Evolutionary conservation across 306 rosid species (phyloP).

Genomic region (Begonia peltatifolia): DNA sequence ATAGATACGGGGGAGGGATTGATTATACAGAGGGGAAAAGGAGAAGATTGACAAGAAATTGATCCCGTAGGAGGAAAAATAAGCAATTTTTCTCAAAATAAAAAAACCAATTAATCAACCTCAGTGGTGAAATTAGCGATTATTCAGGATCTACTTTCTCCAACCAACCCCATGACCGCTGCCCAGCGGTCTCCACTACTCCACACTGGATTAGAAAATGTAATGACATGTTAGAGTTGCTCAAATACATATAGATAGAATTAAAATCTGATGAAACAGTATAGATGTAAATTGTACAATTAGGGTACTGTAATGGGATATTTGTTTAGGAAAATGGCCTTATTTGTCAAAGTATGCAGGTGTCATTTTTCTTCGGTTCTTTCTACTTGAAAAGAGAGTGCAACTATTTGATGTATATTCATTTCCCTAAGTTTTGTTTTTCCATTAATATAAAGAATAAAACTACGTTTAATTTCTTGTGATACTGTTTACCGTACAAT

Average conservation of each 20-base stretch:
- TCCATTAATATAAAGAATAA: too few species aligned
- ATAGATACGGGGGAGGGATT: too few species aligned
- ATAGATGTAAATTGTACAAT: not conserved
- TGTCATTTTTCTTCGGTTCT: too few species aligned
- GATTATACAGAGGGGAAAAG: too few species aligned
- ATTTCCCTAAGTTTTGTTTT: too few species aligned
- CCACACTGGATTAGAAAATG: slow-evolving; percentile 39
- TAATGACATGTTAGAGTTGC: too few species aligned
- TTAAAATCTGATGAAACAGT: slow-evolving; percentile 1
- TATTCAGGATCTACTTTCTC: slow-evolving; percentile 24
- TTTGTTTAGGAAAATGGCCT: not conserved
- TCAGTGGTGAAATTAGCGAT: not conserved
- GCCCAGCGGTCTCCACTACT: slow-evolving; percentile 73
- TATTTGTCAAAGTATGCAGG: not conserved
- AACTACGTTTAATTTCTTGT: not conserved
- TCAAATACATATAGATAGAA: not conserved
- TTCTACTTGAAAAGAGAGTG: too few species aligned
- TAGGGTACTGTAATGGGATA: not conserved
- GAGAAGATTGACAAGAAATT: too few species aligned
- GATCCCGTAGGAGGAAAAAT: not conserved
- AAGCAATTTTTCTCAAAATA: not conserved
- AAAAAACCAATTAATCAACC: not conserved
- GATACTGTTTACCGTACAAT: too few species aligned
- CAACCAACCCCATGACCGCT: slow-evolving; percentile 27
- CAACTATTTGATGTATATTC: too few species aligned